Evolutionary conservation across 2,329 filamentous ascomycete species (phyloP), one percentile per base, ranked within the genome.

Genomic region (Blastomyces silverae): DNA sequence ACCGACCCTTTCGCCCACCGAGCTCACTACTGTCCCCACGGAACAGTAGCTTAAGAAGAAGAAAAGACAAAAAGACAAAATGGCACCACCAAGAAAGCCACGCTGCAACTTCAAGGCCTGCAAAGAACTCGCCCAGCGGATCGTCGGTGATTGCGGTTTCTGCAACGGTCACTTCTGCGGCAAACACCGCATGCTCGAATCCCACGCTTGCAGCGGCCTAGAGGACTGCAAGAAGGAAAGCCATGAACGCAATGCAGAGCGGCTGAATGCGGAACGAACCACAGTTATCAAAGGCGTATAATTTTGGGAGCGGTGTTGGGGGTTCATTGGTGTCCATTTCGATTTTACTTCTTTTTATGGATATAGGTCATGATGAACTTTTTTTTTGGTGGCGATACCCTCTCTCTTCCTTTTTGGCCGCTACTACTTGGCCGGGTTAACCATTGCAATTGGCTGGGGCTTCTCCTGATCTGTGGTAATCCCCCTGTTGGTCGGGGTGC

Each of bases 201-300:
- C 93, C 71, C 94, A 99, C 81, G 91, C 91, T 80, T 99, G 94
- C 81, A 87, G 85, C 69, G 92, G 92, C 52, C 82, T 99, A 65
- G 94, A 97, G 82, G 90, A 96, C 80, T 97, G 93, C 84, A 96
- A 97, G 84, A 94, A 96, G 82, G 92, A 96, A 78, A 93, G 91
- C 59, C 91, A 96, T 79, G 91, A 95, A 77, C 87, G 92, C 70
- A 99, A 99, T 77, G 90, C 91, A 66, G 89, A 92, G 69, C 92
- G 95, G 80, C 83, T 99, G 75, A 91, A 97, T 79, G 86, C 88
- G 65, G 93, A 99, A 83, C 85, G 93, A 74, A 99, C 94, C 58
- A 89, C 93, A 69, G 92, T 95, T 72, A 94, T 97, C 80, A 92
- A 90, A 79, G 92, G 92, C 67, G 88, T 96, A 77, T 96, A 85